Base-by-base conservation (phyloP, 2,329 filamentous ascomycete species). In the Aspergillus clavatus region DNA sequence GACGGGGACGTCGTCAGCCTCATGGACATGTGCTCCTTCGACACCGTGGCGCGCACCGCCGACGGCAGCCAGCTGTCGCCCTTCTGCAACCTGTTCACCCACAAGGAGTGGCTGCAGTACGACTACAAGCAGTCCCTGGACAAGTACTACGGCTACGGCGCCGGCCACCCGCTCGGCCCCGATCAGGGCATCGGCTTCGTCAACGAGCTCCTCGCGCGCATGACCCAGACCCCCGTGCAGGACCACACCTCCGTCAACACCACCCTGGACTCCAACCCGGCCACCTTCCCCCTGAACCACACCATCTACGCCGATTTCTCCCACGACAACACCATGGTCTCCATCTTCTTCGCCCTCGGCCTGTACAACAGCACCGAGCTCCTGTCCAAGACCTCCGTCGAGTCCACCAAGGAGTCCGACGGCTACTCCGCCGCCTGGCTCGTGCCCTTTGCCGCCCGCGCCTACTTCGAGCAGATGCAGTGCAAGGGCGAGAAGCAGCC, bases 11-110 rank as follows among this genome's bases (percentile, higher is more conserved):
- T 82, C 1, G 72, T 89, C 45, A 79, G 77, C 46, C 63, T 96
- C 26, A 95, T 96, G 89, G 89, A 95, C 57, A 74, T 95, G 48
- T 96, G 90, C 59, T 84, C 90, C 0, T 95, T 89, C 69, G 78
- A 85, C 55, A 91, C 87, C 0, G 81, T 95, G n/a, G 81, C 84
- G 7, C 35, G 44, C 5, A 73, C 79, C 5, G 60, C 68, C 0
- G 68, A 76, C 2, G 77, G 72, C 4, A 74, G 67, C 14, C 62
- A 61, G 4, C 63, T 84, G 7, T 89, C 88, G 0, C 71, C 74
- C 0, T 94, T 95, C 68, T 96, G 90, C 67, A 62, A 64, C 11
- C 73, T 95, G 21, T 95, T 95, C 69, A 83, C 79, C 0, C 63
- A 74, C 11, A 65, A 77, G 1, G 89, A 95, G 66, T 95, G 88